A percentile compares a stretch with the other conserved stretches of the same genome.
Conservation (phyloP, 2,329 filamentous ascomycete genomes). For the Fusarium citri region DNA sequence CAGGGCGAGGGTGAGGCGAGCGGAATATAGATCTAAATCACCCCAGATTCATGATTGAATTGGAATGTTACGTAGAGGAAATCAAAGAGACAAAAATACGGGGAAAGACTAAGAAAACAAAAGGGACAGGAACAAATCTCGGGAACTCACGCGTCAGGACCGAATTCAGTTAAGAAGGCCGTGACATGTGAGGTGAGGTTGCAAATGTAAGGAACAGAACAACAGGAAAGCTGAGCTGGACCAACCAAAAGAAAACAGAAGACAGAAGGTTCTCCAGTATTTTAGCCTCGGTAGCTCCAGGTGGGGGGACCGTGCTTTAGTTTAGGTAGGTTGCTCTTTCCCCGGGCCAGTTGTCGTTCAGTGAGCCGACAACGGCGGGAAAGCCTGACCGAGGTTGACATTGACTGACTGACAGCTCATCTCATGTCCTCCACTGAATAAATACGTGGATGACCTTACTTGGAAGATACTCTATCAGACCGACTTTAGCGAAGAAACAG, state of each 20-base stretch:
- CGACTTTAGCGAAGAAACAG: neutral
- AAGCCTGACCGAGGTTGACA: constrained; percentile 35
- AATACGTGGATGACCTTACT: neutral
- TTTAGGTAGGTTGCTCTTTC: constrained; percentile 8
- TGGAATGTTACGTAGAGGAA: constrained; percentile 22
- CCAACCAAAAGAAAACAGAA: constrained; percentile 20
- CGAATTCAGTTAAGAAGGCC: constrained; percentile 39
- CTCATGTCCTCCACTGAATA: constrained; percentile 21
- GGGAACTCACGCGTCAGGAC: constrained; percentile 44
- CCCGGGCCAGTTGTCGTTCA: constrained; percentile 10
- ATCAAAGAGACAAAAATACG: constrained; percentile 16
- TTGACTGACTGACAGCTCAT: neutral
- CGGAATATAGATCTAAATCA: constrained; percentile 28
- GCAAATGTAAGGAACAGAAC: constrained; percentile 26
- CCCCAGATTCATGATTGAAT: constrained; percentile 42
- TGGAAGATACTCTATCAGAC: neutral
- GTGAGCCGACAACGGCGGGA: constrained; percentile 35
- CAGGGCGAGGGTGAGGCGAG: constrained; percentile 18
- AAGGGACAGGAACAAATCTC: constrained; percentile 29
- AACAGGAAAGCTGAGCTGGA: constrained; percentile 21
- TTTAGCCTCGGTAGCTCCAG: constrained; percentile 44
- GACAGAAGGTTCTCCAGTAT: constrained; percentile 25
- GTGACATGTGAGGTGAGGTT: constrained; percentile 43
- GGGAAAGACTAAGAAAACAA: constrained; percentile 23
- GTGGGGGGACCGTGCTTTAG: constrained; percentile 31